These are phyloP conservation scores for Pseudogymnoascus sp. DNA, from an alignment of 2,329 filamentous ascomycete species.

Conservation along the genomic window DNA sequence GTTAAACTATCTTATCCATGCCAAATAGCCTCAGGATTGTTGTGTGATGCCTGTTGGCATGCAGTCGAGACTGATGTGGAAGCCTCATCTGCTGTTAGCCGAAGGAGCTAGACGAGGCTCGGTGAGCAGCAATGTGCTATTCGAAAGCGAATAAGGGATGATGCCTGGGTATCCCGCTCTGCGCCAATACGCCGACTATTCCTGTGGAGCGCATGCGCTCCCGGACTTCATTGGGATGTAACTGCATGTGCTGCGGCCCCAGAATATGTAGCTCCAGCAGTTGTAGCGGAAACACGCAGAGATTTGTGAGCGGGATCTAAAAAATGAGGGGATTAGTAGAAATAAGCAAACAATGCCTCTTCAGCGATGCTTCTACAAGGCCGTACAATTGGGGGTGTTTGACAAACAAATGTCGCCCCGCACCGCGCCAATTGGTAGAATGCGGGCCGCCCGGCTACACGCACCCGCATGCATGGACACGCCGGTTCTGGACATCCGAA, in stretches of 20 bases:
- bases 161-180: neutral
- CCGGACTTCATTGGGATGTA: neutral
- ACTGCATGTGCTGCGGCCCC: neutral
- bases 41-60: neutral
- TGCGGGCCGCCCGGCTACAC: neutral
- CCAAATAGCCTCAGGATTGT: neutral
- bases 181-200: neutral
- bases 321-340: neutral
- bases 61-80: neutral
- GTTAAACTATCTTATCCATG: neutral
- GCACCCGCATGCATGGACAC: neutral
- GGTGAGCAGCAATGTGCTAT: neutral
- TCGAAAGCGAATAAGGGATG: neutral
- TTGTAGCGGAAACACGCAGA: neutral
- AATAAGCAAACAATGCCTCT: neutral
- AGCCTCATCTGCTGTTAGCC: neutral
- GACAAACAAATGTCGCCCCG: too few relatives aligned
- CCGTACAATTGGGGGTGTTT: neutral
- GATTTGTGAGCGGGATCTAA: neutral
- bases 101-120: neutral
- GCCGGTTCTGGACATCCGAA: neutral
- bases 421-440: neutral
- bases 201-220: neutral
- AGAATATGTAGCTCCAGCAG: neutral
- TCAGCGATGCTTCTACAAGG: neutral